Base-by-base conservation (phyloP, 345 rosid species). In the Salix caprea region DNA sequence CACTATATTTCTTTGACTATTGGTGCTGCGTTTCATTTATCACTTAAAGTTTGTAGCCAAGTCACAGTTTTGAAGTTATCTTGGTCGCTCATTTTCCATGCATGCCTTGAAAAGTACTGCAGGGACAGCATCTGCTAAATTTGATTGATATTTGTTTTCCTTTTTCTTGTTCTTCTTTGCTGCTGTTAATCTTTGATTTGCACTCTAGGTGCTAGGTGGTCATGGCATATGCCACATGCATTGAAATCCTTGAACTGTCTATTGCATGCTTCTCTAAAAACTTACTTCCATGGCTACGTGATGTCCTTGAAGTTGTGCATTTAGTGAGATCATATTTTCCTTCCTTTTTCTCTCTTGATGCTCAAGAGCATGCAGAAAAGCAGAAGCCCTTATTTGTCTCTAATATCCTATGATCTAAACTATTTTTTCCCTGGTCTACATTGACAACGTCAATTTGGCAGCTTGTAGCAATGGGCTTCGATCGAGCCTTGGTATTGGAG, bases 381-480 rank as follows among this genome's bases (percentile, higher is more conserved):
- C 28, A 4, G 14, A 58, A 58, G 28, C 8, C 26, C 28, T 58
- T n/a, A n/a, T 3, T 10, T 8, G 14, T n/a, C 28, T 66, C 44
- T 36, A 11, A n/a, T 67, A 16, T 23, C 7, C 24, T 56, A 28
- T 36, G 15, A 3, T 67, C 36, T 36, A 40, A 13, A 14, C 54
- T 15, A 39, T 18, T 15, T 37, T 19, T 42, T 26, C n/a, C 0
- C 7, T 36, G 75, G 46, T 56, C 34, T 72, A 34, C 50, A 60
- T 72, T 30, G 28, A 42, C 5, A 1, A n/a, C 12, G 7, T 71
- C 40, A 52, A 71, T 36, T 65, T 65, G 70, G 70, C 76, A 94
- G 97, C 96, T 92, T 74, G 98, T 90, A 81, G 96, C 89, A 10
- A 92, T 94, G 98, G 97, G 98, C 13, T 94, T 91, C 74, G 92